A percentile compares a stretch with the other conserved stretches of the same genome.
These are phyloP conservation scores for Malus sylvestris DNA, from an alignment of 306 rosid genomes.

Conservation along the genomic window DNA sequence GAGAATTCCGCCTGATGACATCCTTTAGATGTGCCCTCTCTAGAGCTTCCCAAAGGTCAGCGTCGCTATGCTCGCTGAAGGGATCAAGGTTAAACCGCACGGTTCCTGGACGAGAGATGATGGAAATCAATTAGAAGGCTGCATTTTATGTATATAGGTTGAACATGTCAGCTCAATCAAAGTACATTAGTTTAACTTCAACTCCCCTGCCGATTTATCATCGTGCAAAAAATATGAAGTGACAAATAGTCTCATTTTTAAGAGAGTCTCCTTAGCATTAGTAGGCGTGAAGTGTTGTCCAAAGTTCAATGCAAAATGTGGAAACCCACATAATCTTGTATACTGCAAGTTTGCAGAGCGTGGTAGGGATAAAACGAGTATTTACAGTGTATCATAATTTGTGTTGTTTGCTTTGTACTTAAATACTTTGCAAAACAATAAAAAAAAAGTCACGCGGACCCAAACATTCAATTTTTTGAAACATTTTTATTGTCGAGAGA, in stretches of 20 bases:
- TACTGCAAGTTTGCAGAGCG: neutral
- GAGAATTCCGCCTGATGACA: constrained; percentile 51
- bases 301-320: neutral
- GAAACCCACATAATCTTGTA: neutral
- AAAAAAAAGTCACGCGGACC: too few species aligned
- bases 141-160: neutral
- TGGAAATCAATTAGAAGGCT: constrained; percentile 4
- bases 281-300: neutral
- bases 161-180: neutral
- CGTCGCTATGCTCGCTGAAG: constrained; percentile 65
- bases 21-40: constrained; percentile 80
- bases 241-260: too few species aligned
- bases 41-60: constrained; percentile 83
- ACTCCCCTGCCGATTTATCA: too few species aligned
- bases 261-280: too few species aligned
- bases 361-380: neutral
- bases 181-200: neutral
- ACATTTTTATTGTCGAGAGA: too few species aligned
- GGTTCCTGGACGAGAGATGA: constrained; percentile 42
- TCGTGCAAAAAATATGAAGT: too few species aligned
- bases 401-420: neutral
- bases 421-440: neutral
- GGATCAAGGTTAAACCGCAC: constrained; percentile 86
- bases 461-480: too few species aligned
- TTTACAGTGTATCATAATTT: neutral